Base-by-base conservation (phyloP, 768 basidiomycete genomes). In the Amanita pseudoporphyria region DNA sequence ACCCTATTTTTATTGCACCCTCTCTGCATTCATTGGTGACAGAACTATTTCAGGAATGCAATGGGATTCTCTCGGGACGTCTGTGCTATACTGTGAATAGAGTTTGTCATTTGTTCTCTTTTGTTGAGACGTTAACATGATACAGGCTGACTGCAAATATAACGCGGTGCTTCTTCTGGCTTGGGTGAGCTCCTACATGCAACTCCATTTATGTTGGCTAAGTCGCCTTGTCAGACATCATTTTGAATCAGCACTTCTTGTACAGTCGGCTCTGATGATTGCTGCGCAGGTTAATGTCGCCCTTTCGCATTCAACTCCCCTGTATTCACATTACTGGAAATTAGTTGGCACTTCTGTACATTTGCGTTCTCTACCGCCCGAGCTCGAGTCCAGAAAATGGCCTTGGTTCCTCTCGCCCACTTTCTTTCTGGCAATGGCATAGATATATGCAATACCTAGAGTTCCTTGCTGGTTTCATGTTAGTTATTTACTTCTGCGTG, bases 101-200 rank as follows among this genome's bases (percentile, higher is more conserved):
- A 28, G 33, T 54, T 40, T 40, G 31, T 33, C 38, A 19, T 16
- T 49, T 51, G 46, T 37, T 36, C 31, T 19, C 19, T 21, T n/a
- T 19, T 43, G 9, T 32, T 9, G 3, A n/a, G n/a, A 31, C n/a
- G 26, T 28, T 40, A 30, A 7, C 22, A 36, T 45, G 58, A 26
- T 47, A 16, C 54, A 88, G 87, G 56, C 70, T 90, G 28, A 71
- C 87, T 52, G 87, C 88, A 44, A 92, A 92, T 64, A 88, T 91
- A 47, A 84, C 84, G 21, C 75, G 89, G 59, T 92, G 89, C 64
- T 92, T 90, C 71, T 92, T 91, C 67, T 92, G 89, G 89, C 67
- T 92, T 31, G 89, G 89, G 72, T 75, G 54, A 24, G 66, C 18
- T 54, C 41, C 39, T 24, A 10, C 3, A 16, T 36, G 10, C 5